Percentiles rank a stretch among this genome's conserved stretches.
phyloP scores from a whole-genome alignment of 1,139 yeast genomes.

The Hansenula sp. region DNA sequence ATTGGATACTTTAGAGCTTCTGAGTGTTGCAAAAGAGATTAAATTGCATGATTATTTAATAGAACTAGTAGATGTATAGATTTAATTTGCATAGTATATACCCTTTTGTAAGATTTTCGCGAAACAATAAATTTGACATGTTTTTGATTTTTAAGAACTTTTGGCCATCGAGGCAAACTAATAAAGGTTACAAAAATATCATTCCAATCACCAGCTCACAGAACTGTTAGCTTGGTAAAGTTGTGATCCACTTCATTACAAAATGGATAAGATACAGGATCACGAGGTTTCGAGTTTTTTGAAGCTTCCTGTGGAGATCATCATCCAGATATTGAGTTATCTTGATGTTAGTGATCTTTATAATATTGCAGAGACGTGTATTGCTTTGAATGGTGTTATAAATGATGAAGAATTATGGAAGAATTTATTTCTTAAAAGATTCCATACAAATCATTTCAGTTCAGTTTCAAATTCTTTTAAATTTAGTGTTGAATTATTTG shows the following conservation, averaged over 20 bases:
- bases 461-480: conserved; percentile 47
- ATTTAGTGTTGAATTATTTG: conserved; percentile 55
- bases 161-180: not conserved
- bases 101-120: not conserved
- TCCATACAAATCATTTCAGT: conserved; percentile 46
- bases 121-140: not conserved
- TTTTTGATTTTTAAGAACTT: not conserved
- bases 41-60: not conserved
- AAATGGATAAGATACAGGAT: too few relatives aligned
- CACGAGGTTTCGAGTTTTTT: conserved; percentile 7
- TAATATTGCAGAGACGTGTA: conserved; percentile 49
- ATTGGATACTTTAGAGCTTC: not conserved
- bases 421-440: conserved; percentile 44
- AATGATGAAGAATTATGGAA: conserved; percentile 61
- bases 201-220: not conserved
- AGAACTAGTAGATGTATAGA: not conserved
- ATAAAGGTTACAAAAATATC: too few relatives aligned
- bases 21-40: not conserved
- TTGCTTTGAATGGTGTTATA: conserved; percentile 45
- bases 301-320: conserved; percentile 53
- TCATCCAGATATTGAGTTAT: conserved; percentile 50
- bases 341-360: conserved; percentile 53
- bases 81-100: not conserved
- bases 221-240: not conserved
- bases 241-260: too few relatives aligned